These are phyloP conservation scores for Pyrus betulifolia DNA, from an alignment of 306 rosid species.

Conservation along the genomic window DNA sequence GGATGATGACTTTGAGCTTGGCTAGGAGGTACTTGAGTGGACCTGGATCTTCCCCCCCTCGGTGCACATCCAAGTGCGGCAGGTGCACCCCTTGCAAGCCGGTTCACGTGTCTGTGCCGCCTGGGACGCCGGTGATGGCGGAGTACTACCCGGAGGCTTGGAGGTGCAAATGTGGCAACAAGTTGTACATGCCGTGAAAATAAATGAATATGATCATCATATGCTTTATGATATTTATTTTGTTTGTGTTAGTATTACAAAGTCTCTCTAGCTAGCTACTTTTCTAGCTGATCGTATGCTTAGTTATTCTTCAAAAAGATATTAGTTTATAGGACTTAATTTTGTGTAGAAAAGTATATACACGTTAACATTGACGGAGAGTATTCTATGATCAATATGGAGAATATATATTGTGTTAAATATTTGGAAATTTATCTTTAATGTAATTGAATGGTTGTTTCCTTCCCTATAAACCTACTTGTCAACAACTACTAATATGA, in stretches of 20 bases:
- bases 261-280: background rate
- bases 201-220: background rate
- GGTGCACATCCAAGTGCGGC: slow-evolving; percentile 70
- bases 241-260: background rate
- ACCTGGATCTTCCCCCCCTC: slow-evolving; percentile 76
- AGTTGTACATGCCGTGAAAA: slow-evolving; percentile 75
- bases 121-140: slow-evolving; percentile 73
- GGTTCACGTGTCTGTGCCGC: slow-evolving; percentile 84
- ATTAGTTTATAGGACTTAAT: background rate
- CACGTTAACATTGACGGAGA: background rate
- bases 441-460: too few relatives aligned
- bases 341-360: background rate
- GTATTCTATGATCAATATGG: background rate
- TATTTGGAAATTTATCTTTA: background rate
- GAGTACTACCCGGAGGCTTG: slow-evolving; percentile 98
- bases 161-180: slow-evolving; percentile 97
- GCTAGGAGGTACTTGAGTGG: slow-evolving; percentile 60
- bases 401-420: background rate
- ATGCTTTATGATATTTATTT: background rate
- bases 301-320: background rate
- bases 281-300: background rate
- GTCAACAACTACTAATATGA: too few relatives aligned
- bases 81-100: slow-evolving; percentile 75
- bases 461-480: too few relatives aligned
- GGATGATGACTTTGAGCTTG: slow-evolving; percentile 17